phyloP scores from a whole-genome alignment of 2,329 filamentous ascomycete genomes.

The Cadophora luteo-olivacea region DNA sequence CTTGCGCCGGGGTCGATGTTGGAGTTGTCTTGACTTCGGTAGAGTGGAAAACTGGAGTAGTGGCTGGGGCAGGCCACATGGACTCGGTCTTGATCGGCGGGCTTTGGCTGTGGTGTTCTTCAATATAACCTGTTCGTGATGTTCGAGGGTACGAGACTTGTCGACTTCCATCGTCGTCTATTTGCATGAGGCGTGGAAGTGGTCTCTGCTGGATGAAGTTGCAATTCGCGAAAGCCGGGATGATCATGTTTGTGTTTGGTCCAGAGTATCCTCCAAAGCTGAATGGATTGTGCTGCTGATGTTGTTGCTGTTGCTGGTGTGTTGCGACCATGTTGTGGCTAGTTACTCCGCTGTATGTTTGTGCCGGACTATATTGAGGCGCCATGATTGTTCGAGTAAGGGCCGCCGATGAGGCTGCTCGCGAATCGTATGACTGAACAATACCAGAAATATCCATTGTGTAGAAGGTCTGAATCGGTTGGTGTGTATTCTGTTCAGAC shows the following conservation, averaged over 20 bases:
- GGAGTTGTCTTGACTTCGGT: constrained; percentile 28
- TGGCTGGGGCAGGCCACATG: constrained; percentile 32
- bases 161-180: constrained; percentile 30
- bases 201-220: constrained; percentile 43
- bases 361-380: constrained; percentile 55
- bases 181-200: constrained; percentile 43
- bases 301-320: constrained; percentile 43
- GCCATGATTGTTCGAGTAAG: constrained; percentile 53
- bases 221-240: constrained; percentile 37
- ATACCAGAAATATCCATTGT: constrained; percentile 53
- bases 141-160: constrained; percentile 44
- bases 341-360: constrained; percentile 52
- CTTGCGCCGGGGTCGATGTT: constrained; percentile 32
- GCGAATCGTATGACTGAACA: constrained; percentile 56
- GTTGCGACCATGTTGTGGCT: constrained; percentile 51
- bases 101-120: constrained; percentile 45
- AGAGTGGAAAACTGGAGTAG: constrained; percentile 29
- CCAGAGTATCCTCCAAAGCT: constrained; percentile 47
- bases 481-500: constrained; percentile 51
- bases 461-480: constrained; percentile 38
- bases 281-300: constrained; percentile 50
- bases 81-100: constrained; percentile 48
- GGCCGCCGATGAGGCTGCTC: constrained; percentile 45
- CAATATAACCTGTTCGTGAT: constrained; percentile 42
- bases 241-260: constrained; percentile 41